phyloP scores from a whole-genome alignment of 441 rosid genomes.

The Erysimum pusillum region DNA sequence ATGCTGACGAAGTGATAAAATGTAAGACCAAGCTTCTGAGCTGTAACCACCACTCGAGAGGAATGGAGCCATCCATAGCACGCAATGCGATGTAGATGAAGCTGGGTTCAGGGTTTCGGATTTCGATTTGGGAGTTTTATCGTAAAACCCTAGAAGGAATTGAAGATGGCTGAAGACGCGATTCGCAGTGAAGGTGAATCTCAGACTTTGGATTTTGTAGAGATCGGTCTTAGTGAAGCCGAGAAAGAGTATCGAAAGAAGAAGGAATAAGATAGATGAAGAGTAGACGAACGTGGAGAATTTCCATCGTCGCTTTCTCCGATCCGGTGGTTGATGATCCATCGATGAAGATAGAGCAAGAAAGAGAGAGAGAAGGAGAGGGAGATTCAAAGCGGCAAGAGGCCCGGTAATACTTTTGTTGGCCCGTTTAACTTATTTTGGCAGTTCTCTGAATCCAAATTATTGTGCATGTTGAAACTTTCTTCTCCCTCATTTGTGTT shows the following conservation, averaged over 20 bases:
- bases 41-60: constrained; percentile 95
- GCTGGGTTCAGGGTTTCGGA: constrained; percentile 3
- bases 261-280: constrained; percentile 53
- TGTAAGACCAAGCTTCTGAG: constrained; percentile 90
- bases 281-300: constrained; percentile 49
- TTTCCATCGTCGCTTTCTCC: constrained; percentile 37
- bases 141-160: constrained; percentile 40
- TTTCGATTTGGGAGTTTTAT: constrained; percentile 33
- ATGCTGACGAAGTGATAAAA: constrained; percentile 60
- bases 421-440: constrained; percentile 9
- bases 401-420: constrained; percentile 10
- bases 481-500: neutral
- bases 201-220: constrained; percentile 51
- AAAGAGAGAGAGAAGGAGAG: neutral
- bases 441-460: neutral
- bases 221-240: constrained; percentile 50
- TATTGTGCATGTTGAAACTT: neutral
- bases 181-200: constrained; percentile 48
- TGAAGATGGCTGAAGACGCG: constrained; percentile 44
- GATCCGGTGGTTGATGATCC: constrained; percentile 44
- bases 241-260: constrained; percentile 54
- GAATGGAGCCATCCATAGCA: constrained; percentile 91
- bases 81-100: constrained; percentile 59
- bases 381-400: constrained; percentile 22
- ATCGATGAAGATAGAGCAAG: constrained; percentile 10